Evolutionary conservation across 148 eudicot species (phyloP).

Genomic region (Pouteria glomerata): DNA sequence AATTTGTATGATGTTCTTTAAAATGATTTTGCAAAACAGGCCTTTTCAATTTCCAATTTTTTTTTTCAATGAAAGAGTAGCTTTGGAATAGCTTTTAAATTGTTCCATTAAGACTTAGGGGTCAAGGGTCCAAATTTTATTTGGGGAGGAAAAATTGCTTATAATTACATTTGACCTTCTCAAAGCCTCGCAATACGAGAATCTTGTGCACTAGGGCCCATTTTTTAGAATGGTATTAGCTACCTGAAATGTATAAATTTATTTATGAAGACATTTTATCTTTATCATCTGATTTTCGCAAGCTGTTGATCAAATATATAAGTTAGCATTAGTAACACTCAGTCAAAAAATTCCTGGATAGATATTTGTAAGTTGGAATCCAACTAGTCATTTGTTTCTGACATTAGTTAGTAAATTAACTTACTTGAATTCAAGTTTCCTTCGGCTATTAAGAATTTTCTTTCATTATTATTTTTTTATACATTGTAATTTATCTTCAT

Average conservation of each 20-base stretch:
- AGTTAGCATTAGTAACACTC: slow-evolving; percentile 83
- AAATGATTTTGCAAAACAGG: background rate
- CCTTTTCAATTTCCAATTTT: background rate
- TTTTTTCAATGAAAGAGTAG: too few species aligned
- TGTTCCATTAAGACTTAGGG: too few species aligned
- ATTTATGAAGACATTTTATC: background rate
- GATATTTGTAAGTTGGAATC: slow-evolving; percentile 69
- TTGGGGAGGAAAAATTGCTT: too few species aligned
- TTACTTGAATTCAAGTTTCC: background rate
- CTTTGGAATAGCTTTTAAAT: too few species aligned
- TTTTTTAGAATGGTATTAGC: too few species aligned
- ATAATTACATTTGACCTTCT: too few species aligned
- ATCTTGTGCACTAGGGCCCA: too few species aligned
- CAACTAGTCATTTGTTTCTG: background rate
- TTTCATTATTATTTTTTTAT: background rate
- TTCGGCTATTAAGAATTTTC: background rate
- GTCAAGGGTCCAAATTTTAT: too few species aligned
- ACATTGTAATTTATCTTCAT: background rate
- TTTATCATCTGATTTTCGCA: slow-evolving; percentile 28
- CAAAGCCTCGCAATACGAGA: too few species aligned
- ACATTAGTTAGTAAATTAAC: background rate
- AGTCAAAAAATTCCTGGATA: slow-evolving; percentile 95
- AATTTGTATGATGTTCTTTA: background rate
- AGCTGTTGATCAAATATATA: slow-evolving; percentile 95
- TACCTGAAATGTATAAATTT: background rate